A percentile compares a stretch with the other conserved stretches of the same genome.
Evolutionary conservation across 192 early-diverging fungal species (phyloP).

Genomic region (Phlyctochytrium bullatum): DNA sequence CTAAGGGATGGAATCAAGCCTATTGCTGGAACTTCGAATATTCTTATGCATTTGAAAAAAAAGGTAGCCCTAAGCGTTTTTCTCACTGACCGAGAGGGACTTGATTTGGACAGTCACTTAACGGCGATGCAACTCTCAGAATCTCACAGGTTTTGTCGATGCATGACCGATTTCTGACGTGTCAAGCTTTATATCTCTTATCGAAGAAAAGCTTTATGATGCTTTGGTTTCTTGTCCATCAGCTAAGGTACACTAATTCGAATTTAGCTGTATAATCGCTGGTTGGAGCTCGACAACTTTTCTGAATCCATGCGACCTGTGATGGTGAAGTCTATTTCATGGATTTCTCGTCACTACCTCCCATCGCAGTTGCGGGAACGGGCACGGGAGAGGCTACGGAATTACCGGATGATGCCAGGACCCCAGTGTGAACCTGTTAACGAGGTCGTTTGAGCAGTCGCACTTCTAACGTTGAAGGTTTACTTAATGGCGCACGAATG

Average conservation of each 20-base stretch:
- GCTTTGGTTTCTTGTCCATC: conserved; percentile 47
- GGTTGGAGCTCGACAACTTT: conserved; percentile 79
- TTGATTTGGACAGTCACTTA: conserved; percentile 43
- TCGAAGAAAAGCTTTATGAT: conserved; percentile 78
- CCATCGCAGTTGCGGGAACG: conserved; percentile 72
- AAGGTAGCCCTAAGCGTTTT: conserved; percentile 22
- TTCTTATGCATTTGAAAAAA: conserved; percentile 35
- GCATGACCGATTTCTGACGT: not conserved
- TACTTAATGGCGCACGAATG: conserved; percentile 67
- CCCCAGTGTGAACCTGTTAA: conserved; percentile 37
- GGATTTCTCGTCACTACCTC: conserved; percentile 64
- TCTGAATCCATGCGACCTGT: conserved; percentile 68
- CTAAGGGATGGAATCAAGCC: conserved; percentile 54
- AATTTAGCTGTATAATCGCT: conserved; percentile 73
- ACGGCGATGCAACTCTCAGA: conserved; percentile 38
- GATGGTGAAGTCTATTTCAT: conserved; percentile 66
- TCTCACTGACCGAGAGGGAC: conserved; percentile 33
- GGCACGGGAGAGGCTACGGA: conserved; percentile 64
- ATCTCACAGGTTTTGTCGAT: conserved; percentile 54
- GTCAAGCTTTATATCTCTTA: conserved; percentile 68
- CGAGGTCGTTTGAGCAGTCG: conserved; percentile 20
- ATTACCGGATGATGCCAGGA: conserved; percentile 52
- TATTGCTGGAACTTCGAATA: conserved; percentile 34
- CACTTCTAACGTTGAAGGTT: conserved; percentile 48
- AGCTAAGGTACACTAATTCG: not conserved